These are phyloP conservation scores for Mucor indicus DNA, from an alignment of 371 early-diverging fungal genomes.

Conservation along the genomic window DNA sequence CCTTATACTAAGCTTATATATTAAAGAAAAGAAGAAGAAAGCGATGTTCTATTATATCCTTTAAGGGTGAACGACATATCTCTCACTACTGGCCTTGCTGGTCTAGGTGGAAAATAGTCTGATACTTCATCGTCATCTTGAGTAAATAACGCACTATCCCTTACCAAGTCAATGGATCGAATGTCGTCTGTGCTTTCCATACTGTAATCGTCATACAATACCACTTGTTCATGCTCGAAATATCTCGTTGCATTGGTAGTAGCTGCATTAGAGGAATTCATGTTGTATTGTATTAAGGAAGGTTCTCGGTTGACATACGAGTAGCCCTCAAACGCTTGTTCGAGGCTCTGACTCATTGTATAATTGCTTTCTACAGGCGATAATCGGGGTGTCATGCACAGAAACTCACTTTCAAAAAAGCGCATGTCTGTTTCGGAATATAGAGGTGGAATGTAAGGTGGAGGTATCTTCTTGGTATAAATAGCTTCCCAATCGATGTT, in stretches of 20 bases:
- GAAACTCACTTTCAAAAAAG: constrained; percentile 65
- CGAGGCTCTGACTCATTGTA: constrained; percentile 41
- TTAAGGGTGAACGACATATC: no score
- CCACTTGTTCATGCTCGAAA: constrained; percentile 1
- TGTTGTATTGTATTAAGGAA: constrained; percentile 1
- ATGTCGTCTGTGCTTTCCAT: background rate
- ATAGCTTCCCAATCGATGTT: constrained; percentile 67
- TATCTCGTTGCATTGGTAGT: background rate
- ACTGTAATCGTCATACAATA: constrained; percentile 5
- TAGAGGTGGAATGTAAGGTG: constrained; percentile 54
- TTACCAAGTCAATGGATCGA: no score
- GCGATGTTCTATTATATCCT: no score
- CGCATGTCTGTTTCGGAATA: constrained; percentile 52
- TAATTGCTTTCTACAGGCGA: constrained; percentile 40
- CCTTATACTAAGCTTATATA: no score
- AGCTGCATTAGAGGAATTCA: no score
- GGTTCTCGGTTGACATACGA: constrained; percentile 42
- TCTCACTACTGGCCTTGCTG: no score
- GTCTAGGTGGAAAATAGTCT: no score
- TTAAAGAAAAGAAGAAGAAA: no score
- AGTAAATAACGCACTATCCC: no score
- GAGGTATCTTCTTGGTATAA: constrained; percentile 50
- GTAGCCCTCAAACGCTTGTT: constrained; percentile 54
- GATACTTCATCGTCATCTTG: no score
- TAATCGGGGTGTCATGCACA: constrained; percentile 48